Evolutionary conservation across 192 early-diverging fungal genomes (phyloP), one percentile per base, ranked within the genome.

Genomic region (Geranomyces variabilis): DNA sequence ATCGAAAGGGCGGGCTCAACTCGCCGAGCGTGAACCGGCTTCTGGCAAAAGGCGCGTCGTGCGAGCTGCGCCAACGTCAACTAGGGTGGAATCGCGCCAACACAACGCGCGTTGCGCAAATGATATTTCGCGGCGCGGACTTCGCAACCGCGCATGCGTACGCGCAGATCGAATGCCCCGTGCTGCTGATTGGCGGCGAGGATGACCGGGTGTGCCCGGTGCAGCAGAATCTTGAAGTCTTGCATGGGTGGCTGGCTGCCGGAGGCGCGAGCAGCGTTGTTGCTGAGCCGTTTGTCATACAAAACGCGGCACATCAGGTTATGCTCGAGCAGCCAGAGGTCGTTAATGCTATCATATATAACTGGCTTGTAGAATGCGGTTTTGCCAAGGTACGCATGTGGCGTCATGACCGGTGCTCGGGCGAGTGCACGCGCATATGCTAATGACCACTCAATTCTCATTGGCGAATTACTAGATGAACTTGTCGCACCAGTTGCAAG

Each of bases 261-360:
- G 31, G 29, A 12, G 14, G 51, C 33, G n/a, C 15, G n/a, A 55
- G 17, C n/a, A 30, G 24, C 1, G 24, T 34, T 34, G 63, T 64
- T 1, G 17, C 63, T 14, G 66, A 75, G 29, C 65, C 60, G 19
- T 75, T 75, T 63, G 49, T 75, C 22, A 69, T 75, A 29, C 66
- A 66, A 14, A 68, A 75, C 30, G 73, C 66, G 15, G 73, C 24
- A 26, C 73, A 75, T 69, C 46, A 46, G 56, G 73, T 63, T 1
- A 75, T 75, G 73, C 34, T 75, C 8, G 73, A 75, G 28, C 57
- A 69, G 33, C 73, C 73, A 5, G 66, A 75, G 19, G 59, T 75
- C 21, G 66, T 75, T 0, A 75, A 75, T 41, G 73, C 73, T 10
- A 75, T 75, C 46, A 69, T 75, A 13, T 75, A 75, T 58, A 67